phyloP scores from a whole-genome alignment of 352 stramenopile species.

The Globisporangium okanoganense region DNA sequence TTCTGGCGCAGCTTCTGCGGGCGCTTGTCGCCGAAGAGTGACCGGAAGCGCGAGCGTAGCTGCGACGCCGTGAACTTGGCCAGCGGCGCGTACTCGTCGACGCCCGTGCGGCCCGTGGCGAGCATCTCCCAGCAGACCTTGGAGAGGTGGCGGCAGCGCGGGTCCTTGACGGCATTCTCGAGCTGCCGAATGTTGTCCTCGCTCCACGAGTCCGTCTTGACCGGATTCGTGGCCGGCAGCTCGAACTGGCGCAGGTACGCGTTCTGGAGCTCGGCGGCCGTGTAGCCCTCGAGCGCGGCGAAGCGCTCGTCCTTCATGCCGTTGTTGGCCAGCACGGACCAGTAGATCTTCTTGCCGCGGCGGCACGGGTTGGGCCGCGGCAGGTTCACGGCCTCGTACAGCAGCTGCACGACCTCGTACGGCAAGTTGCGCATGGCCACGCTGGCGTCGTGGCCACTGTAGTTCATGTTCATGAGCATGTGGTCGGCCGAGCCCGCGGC shows the following conservation, averaged over 20 bases:
- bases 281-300: slow-evolving; percentile 50
- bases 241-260: slow-evolving; percentile 68
- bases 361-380: slow-evolving; percentile 68
- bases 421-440: slow-evolving; percentile 42
- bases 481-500: slow-evolving; percentile 16
- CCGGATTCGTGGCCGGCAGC: slow-evolving; percentile 34
- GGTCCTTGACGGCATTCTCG: slow-evolving; percentile 64
- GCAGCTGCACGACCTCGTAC: slow-evolving; percentile 46
- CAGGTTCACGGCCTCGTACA: slow-evolving; percentile 75
- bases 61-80: slow-evolving; percentile 76
- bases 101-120: slow-evolving; percentile 59
- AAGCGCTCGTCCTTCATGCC: slow-evolving; percentile 70
- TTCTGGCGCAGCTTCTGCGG: slow-evolving; percentile 65
- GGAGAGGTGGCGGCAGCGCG: slow-evolving; percentile 62
- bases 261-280: slow-evolving; percentile 61
- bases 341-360: slow-evolving; percentile 72
- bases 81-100: slow-evolving; percentile 65
- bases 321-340: slow-evolving; percentile 61
- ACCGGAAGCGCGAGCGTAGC: slow-evolving; percentile 71
- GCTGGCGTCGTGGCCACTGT: slow-evolving; percentile 16
- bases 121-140: slow-evolving; percentile 83
- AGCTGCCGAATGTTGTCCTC: slow-evolving; percentile 68
- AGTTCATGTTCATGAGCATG: slow-evolving; percentile 24
- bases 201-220: slow-evolving; percentile 64
- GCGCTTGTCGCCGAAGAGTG: slow-evolving; percentile 72